Evolutionary conservation across 257 asterid genomes (phyloP), one percentile per base, ranked within the genome.

Genomic region (Solanum clarkiae): DNA sequence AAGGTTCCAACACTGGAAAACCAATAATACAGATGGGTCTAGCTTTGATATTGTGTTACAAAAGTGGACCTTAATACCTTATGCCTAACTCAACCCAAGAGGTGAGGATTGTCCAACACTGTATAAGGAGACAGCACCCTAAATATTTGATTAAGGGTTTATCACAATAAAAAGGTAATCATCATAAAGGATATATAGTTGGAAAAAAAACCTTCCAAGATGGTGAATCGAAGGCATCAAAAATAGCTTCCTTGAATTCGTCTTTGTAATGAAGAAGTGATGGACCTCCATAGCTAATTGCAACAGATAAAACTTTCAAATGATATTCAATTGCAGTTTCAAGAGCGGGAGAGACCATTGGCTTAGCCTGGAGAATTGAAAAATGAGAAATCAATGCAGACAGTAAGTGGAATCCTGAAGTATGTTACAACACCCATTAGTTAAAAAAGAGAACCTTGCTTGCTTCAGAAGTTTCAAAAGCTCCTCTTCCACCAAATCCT

Each of bases 241-340:
- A 87, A 79, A 97, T 93, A 84, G 92, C 95, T 92, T 94, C 98
- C 90, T 94, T 94, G 86, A 97, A 93, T 86, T 92, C 92, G 26
- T 95, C 93, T 90, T 90, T 93, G 92, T 89, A 92, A 83, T 70
- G 88, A 86, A 97, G 92, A 84, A 97, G 93, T 53, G 97, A 88
- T 70, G 98, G 94, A 84, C 98, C 99, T 85, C 93, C 99, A 92
- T 95, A 97, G 90, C 93, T 93, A 88, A 97, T 93, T 54, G 98
- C 98, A 90, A 94, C 94, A 59, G 99, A 93, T 86, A 97, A 90
- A 59, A 97, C 97, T 89, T 95, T 97, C 94, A 95, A 90, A 87
- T 97, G 98, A 92, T 94, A 97, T 81, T 86, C 98, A 85, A 97
- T 90, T 63, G 98, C 90, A 65, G 92, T 91, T 89, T 97, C 98